phyloP scores from a whole-genome alignment of 768 basidiomycete genomes.

The Mycena leptocephala region DNA sequence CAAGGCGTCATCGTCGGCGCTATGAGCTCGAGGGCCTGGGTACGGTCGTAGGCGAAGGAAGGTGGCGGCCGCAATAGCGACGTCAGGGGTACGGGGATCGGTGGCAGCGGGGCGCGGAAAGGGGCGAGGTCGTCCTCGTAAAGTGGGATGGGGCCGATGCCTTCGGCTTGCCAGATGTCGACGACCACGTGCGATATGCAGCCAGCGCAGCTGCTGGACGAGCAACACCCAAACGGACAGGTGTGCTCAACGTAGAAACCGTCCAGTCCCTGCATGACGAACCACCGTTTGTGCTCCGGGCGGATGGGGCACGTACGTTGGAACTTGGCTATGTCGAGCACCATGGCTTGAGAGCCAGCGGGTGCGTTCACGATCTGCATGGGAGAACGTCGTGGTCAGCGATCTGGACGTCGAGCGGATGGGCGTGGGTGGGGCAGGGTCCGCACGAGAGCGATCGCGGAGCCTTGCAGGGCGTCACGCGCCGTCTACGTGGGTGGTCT shows the following conservation, averaged over 20 bases:
- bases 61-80: not conserved
- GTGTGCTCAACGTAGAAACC: slow-evolving; percentile 51
- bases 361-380: slow-evolving; percentile 39
- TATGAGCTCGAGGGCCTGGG: not conserved
- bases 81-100: not conserved
- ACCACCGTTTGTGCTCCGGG: slow-evolving; percentile 51
- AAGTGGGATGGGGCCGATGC: slow-evolving; percentile 38
- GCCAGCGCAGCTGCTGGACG: slow-evolving; percentile 49
- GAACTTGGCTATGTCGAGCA: slow-evolving; percentile 43
- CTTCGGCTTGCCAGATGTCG: slow-evolving; percentile 45
- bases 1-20: not conserved
- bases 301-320: slow-evolving; percentile 50
- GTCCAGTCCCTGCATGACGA: slow-evolving; percentile 43
- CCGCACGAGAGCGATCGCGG: too few relatives aligned
- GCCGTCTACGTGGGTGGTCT: too few relatives aligned
- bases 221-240: slow-evolving; percentile 45
- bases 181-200: slow-evolving; percentile 46
- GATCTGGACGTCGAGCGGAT: too few relatives aligned
- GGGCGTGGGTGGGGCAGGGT: too few relatives aligned
- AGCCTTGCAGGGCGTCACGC: too few relatives aligned
- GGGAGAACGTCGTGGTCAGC: not conserved
- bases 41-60: not conserved
- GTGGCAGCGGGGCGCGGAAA: slow-evolving; percentile 35
- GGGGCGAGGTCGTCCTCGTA: slow-evolving; percentile 50
- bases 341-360: slow-evolving; percentile 38